Evolutionary conservation across 768 basidiomycete species (phyloP).

Genomic region (Rubroboletus pulcherrimus): DNA sequence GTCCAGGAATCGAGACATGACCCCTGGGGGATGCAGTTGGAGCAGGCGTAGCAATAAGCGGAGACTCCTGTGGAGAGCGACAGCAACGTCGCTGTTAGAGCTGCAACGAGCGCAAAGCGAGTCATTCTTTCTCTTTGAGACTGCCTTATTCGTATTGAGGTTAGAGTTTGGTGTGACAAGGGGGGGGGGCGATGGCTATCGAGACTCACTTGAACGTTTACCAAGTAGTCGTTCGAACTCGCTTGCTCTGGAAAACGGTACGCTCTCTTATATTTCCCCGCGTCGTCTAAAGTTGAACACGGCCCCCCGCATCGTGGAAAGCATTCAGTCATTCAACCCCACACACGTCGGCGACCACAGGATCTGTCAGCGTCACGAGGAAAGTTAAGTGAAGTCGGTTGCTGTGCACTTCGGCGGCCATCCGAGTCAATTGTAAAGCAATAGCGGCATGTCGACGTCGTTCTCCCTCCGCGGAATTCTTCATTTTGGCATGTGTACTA

Average conservation of each 20-base stretch:
- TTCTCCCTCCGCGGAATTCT: neutral
- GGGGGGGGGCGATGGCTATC: neutral
- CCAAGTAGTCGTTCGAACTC: no score
- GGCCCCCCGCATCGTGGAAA: neutral
- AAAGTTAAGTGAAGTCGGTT: neutral
- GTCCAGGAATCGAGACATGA: slow-evolving; percentile 8
- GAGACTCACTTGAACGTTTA: neutral
- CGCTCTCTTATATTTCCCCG: neutral
- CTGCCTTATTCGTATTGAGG: no score
- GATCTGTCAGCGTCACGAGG: neutral
- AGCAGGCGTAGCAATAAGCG: neutral
- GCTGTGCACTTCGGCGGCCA: neutral
- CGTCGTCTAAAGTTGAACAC: neutral
- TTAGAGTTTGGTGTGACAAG: neutral
- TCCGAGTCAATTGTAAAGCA: neutral
- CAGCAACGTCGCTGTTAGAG: neutral
- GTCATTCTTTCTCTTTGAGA: neutral
- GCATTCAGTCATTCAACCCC: neutral
- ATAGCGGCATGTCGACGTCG: neutral
- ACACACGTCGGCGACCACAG: neutral
- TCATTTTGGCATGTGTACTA: neutral
- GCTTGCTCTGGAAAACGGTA: no score
- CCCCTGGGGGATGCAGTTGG: neutral
- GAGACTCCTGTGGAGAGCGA: neutral
- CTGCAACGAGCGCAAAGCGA: neutral